Percentiles rank a stretch among this genome's conserved stretches.
Conservation (phyloP, 1,139 yeast genomes). For the Suhomyces panamericanus region DNA sequence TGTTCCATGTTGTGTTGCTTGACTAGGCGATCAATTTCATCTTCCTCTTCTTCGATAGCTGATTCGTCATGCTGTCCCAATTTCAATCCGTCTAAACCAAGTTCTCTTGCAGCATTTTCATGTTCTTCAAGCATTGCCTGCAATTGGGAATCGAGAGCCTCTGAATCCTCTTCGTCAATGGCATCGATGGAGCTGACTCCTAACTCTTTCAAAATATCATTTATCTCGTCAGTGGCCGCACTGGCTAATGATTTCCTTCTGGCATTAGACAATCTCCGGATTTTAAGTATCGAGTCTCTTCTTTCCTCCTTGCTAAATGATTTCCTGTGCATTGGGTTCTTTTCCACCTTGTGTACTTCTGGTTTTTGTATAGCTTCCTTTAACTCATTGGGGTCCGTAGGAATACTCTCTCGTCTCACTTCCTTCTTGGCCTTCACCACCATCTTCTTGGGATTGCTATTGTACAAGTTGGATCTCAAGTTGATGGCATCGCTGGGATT, state of each 20-base stretch:
- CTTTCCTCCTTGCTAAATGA: slow-evolving; percentile 11
- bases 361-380: neutral
- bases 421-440: slow-evolving; percentile 16
- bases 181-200: slow-evolving; percentile 41
- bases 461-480: slow-evolving; percentile 47
- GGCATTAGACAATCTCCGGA: slow-evolving; percentile 38
- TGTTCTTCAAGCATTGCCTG: slow-evolving; percentile 34
- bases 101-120: slow-evolving; percentile 19
- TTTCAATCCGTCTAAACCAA: slow-evolving; percentile 21
- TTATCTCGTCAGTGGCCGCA: slow-evolving; percentile 44
- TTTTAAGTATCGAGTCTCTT: slow-evolving; percentile 18
- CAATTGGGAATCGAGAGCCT: slow-evolving; percentile 37
- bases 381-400: slow-evolving; percentile 1
- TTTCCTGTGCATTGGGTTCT: slow-evolving; percentile 1
- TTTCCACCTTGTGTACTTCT: slow-evolving; percentile 7
- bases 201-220: slow-evolving; percentile 39
- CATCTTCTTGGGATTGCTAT: slow-evolving; percentile 24
- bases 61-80: slow-evolving; percentile 30
- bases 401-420: slow-evolving; percentile 2
- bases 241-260: slow-evolving; percentile 43
- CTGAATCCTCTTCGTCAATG: slow-evolving; percentile 37
- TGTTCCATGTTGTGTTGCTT: slow-evolving; percentile 37
- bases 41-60: slow-evolving; percentile 40
- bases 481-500: slow-evolving; percentile 58
- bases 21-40: slow-evolving; percentile 39